Evolutionary conservation across 306 rosid species (phyloP).

Genomic region (Acacia crassicarpa): DNA sequence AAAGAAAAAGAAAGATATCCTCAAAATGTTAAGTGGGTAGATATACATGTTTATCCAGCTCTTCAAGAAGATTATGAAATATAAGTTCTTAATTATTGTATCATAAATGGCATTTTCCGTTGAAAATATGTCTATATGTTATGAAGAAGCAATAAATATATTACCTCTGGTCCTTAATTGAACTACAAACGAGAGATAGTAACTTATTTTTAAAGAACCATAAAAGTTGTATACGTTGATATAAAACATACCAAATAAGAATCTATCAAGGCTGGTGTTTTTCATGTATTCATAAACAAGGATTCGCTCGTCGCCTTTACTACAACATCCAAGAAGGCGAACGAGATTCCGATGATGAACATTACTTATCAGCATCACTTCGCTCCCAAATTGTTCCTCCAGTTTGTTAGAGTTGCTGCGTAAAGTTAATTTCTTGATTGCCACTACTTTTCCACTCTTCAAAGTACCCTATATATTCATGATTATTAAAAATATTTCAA

Average conservation of each 20-base stretch:
- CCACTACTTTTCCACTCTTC: not conserved
- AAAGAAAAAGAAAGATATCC: not conserved
- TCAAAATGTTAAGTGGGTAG: not conserved
- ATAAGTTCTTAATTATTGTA: not conserved
- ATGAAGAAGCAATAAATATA: no score
- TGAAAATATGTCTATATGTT: not conserved
- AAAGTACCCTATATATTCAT: not conserved
- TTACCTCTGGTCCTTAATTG: no score
- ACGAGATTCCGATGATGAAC: not conserved
- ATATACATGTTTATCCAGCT: not conserved
- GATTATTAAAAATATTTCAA: no score
- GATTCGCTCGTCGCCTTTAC: not conserved
- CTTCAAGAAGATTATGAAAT: not conserved
- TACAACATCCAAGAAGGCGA: not conserved
- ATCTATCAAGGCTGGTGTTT: not conserved
- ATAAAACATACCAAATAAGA: not conserved
- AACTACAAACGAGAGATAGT: not conserved
- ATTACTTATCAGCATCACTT: not conserved
- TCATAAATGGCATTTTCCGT: no score
- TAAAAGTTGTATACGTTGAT: not conserved
- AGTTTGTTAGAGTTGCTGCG: not conserved
- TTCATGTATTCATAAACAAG: conserved; percentile 7
- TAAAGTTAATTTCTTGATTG: not conserved
- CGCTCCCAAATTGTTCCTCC: not conserved
- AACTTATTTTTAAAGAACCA: not conserved